These are phyloP conservation scores for Prunus mira DNA, from an alignment of 306 rosid genomes.

Conservation along the genomic window DNA sequence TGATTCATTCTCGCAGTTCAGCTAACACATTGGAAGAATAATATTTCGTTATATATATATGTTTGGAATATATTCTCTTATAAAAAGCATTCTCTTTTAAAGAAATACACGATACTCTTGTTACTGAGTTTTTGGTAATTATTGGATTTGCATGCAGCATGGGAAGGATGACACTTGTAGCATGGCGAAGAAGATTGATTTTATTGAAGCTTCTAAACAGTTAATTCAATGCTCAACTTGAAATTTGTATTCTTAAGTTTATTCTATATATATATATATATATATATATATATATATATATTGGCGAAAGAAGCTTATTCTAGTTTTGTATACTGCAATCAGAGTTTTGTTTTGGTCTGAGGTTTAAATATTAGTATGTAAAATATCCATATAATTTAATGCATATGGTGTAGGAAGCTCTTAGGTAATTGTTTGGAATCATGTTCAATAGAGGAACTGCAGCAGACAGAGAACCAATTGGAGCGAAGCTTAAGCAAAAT, in stretches of 20 bases:
- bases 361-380: not conserved
- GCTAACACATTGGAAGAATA: no score
- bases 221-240: constrained; percentile 9
- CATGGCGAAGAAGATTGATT: constrained; percentile 57
- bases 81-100: not conserved
- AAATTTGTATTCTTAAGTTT: not conserved
- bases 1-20: no score
- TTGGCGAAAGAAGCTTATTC: no score
- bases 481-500: constrained; percentile 68
- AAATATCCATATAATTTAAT: no score
- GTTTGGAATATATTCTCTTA: not conserved
- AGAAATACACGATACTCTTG: not conserved
- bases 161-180: constrained; percentile 35
- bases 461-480: constrained; percentile 60
- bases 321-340: not conserved
- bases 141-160: constrained; percentile 34
- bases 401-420: constrained; percentile 53
- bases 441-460: constrained; percentile 58
- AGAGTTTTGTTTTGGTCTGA: not conserved
- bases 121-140: not conserved
- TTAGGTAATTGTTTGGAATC: constrained; percentile 67
- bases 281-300: not conserved
- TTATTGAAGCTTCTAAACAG: constrained; percentile 63
- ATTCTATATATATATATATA: not conserved
- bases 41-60: no score